Base-by-base conservation (phyloP, 2,329 filamentous ascomycete species). In the Leptographium wingfieldii region DNA sequence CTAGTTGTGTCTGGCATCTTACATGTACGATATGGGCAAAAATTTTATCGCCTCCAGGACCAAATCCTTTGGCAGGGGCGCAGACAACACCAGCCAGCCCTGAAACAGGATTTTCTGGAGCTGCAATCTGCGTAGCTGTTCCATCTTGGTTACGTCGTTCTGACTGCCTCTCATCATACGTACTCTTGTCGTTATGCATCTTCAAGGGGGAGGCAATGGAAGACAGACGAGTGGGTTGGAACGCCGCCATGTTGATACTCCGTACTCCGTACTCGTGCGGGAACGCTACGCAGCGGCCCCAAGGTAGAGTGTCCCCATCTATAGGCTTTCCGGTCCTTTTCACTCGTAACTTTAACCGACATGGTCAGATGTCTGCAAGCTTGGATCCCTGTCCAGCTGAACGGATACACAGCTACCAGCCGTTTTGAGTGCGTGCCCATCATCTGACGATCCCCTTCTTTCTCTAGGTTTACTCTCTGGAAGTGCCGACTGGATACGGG, bases 371-470 rank as follows among this genome's bases (percentile, higher is more conserved):
- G 14, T n/a, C 31, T 38, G 52, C 19, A 7, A 12, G 16, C 6
- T 29, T n/a, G 52, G n/a, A 56, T 46, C 54, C 54, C n/a, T 56
- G 54, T 12, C 54, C 35, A 56, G 54, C 54, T 56, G 54, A 56
- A 56, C n/a, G 16, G 31, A 31, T 14, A n/a, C 16, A 19, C 19
- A 6, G 43, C 19, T 46, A 46, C 43, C 43, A 4, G 19, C 16
- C 43, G 43, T n/a, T 46, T n/a, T 19, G 3, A 14, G 40, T 43
- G 40, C 40, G 14, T 43, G 40, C 19, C 40, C 40, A 16, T 19
- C 40, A 19, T 43, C 14, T 6, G 14, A 43, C 43, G 43, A n/a
- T 46, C 19, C 16, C 19, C 16, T 19, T 7, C 19, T 40, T 40
- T 14, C 22, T n/a, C 5, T 49, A 22, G 22, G 22, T 22, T 22